Evolutionary conservation across 2,329 filamentous ascomycete genomes (phyloP).

Genomic region (Xylariaceae sp.): DNA sequence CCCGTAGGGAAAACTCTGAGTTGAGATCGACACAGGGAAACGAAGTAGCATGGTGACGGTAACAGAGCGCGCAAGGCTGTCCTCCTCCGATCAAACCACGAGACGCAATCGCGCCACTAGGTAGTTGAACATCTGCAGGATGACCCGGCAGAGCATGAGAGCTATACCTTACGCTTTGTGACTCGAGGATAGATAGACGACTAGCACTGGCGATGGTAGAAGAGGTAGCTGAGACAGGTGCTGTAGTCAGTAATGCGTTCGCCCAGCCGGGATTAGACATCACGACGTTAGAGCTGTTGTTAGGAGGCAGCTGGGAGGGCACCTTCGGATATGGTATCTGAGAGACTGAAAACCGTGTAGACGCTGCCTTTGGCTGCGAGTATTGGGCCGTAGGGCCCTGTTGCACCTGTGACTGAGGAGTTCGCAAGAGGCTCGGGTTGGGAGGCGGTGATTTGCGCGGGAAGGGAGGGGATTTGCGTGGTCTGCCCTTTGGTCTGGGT

Average conservation of each 20-base stretch:
- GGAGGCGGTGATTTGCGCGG: background rate
- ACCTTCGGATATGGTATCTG: slow-evolving; percentile 4
- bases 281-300: slow-evolving; percentile 4
- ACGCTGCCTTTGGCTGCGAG: background rate
- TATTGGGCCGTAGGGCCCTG: background rate
- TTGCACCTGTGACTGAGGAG: slow-evolving; percentile 1
- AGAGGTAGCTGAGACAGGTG: background rate
- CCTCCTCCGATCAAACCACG: slow-evolving; percentile 23
- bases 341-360: too few species aligned
- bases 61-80: slow-evolving; percentile 32
- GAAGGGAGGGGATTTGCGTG: background rate
- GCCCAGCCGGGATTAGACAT: slow-evolving; percentile 3
- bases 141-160: background rate
- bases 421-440: slow-evolving; percentile 1
- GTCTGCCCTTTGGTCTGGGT: background rate
- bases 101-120: slow-evolving; percentile 10
- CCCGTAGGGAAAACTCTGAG: slow-evolving; percentile 36
- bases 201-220: background rate
- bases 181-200: background rate
- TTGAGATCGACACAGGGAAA: slow-evolving; percentile 34
- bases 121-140: slow-evolving; percentile 14
- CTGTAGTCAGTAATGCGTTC: slow-evolving; percentile 3
- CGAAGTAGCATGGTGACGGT: slow-evolving; percentile 15
- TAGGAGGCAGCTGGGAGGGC: slow-evolving; percentile 4
- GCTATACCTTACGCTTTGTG: slow-evolving; percentile 4